Percentiles rank a stretch among this genome's conserved stretches.
These are phyloP conservation scores for Spizellomyces punctatus DNA, from an alignment of 192 early-diverging fungal genomes.

Conservation along the genomic window DNA sequence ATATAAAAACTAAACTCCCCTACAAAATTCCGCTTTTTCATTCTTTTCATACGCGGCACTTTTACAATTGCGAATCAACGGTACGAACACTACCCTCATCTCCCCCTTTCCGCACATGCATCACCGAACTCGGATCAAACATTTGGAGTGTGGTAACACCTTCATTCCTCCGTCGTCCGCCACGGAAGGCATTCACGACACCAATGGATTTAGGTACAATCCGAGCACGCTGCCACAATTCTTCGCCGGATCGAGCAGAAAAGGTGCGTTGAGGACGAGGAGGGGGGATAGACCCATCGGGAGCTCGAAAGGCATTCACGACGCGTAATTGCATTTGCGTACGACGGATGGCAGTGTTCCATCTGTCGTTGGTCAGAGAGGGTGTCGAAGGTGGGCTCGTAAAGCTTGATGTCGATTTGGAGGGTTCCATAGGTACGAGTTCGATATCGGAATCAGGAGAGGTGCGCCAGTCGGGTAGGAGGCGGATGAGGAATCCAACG, in stretches of 20 bases:
- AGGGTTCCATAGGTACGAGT: not conserved
- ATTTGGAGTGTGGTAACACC: constrained; percentile 22
- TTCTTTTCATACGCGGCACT: no score
- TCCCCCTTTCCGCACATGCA: no score
- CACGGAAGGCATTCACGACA: constrained; percentile 44
- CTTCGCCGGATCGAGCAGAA: constrained; percentile 10
- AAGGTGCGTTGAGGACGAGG: constrained; percentile 6
- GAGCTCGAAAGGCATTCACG: constrained; percentile 16
- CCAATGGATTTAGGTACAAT: constrained; percentile 18
- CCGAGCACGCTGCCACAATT: constrained; percentile 35
- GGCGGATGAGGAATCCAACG: constrained; percentile 81
- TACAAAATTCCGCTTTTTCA: no score
- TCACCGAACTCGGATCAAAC: constrained; percentile 12
- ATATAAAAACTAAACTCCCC: no score
- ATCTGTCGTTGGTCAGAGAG: not conserved
- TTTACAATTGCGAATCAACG: no score
- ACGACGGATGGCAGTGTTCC: constrained; percentile 25
- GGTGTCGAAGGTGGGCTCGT: not conserved
- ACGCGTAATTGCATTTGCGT: constrained; percentile 33
- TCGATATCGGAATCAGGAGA: not conserved
- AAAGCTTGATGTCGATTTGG: not conserved
- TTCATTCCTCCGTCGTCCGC: constrained; percentile 30
- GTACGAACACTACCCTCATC: no score
- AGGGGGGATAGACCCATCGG: not conserved
- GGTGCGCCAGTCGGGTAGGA: constrained; percentile 73